Evolutionary conservation across 2,329 filamentous ascomycete genomes (phyloP), one percentile per base, ranked within the genome.

Genomic region (Sporothrix pallida): DNA sequence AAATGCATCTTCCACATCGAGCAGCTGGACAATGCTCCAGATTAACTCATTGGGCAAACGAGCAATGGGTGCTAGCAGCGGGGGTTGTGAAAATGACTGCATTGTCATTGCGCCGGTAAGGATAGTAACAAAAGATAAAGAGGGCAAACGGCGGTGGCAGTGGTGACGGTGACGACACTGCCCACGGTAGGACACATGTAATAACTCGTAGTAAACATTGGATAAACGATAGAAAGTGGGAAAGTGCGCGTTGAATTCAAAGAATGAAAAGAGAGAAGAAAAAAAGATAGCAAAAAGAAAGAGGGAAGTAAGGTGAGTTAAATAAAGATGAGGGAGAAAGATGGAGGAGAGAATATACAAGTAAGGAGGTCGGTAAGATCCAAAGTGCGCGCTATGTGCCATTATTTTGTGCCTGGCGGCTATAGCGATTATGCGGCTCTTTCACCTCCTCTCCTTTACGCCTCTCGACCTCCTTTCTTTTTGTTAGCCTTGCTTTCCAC

Each of bases 31-130:
- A 70, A 93, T 86, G 70, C 87, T 84, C 69, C 87, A 87, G 42
- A 92, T 81, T n/a, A 93, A 83, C 80, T 93, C 91, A 78, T 88
- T 90, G 0, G 91, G 90, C 13, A 93, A 74, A 17, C 74, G 76
- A 50, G 79, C 74, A 26, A 84, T 76, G 68, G 79, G 78, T 80
- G 83, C 82, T 70, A 20, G 31, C 15, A n/a, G n/a, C 2, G 42
- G 20, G 26, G n/a, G 23, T 23, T 37, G 68, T 15, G 15, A 1
- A 7, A 15, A 5, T 50, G 62, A n/a, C 4, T 48, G 13, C 67
- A 42, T 42, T n/a, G 26, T 15, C 15, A 15, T 3, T 7, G 26
- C 20, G 37, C 2, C 20, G 60, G 60, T 42, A 65, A 42, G 46
- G 60, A 10, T 4, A 31, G 6, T n/a, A 12, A 23, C 37, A 26